Evolutionary conservation across 108 stramenopile species (phyloP).

Genomic region (Parmales sp.): DNA sequence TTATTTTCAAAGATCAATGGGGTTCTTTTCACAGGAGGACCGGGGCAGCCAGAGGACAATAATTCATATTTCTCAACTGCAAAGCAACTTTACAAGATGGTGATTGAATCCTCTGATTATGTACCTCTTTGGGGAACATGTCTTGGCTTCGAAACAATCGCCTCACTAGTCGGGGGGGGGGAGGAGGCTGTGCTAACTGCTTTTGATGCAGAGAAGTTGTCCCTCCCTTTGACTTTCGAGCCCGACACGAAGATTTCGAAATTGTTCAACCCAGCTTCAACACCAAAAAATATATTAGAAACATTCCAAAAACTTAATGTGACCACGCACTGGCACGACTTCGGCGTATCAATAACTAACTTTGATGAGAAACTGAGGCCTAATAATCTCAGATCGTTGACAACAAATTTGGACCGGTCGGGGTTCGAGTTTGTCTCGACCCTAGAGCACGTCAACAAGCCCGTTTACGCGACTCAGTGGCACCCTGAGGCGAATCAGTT

Average conservation of each 20-base stretch:
- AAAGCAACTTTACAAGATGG: background rate
- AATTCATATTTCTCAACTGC: background rate
- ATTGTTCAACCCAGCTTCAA: background rate
- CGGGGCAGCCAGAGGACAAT: background rate
- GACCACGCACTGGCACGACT: slow-evolving; percentile 6
- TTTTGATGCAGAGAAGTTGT: background rate
- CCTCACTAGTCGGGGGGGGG: background rate
- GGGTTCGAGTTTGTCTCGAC: background rate
- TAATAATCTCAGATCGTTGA: background rate
- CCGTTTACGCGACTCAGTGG: background rate
- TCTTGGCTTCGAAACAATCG: slow-evolving; percentile 2
- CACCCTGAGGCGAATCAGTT: background rate
- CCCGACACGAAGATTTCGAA: background rate
- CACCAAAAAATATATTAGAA: background rate
- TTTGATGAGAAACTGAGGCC: background rate
- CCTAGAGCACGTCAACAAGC: background rate
- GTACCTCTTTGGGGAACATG: background rate
- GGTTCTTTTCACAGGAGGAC: background rate
- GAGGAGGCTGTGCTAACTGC: background rate
- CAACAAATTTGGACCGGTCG: background rate
- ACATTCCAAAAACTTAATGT: background rate
- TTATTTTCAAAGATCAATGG: background rate
- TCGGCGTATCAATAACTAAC: background rate
- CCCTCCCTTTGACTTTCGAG: background rate
- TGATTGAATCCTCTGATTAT: background rate